Percentiles rank a stretch among this genome's conserved stretches.
These are phyloP conservation scores for Chytriomyces confervae DNA, from an alignment of 192 early-diverging fungal species.

Conservation along the genomic window DNA sequence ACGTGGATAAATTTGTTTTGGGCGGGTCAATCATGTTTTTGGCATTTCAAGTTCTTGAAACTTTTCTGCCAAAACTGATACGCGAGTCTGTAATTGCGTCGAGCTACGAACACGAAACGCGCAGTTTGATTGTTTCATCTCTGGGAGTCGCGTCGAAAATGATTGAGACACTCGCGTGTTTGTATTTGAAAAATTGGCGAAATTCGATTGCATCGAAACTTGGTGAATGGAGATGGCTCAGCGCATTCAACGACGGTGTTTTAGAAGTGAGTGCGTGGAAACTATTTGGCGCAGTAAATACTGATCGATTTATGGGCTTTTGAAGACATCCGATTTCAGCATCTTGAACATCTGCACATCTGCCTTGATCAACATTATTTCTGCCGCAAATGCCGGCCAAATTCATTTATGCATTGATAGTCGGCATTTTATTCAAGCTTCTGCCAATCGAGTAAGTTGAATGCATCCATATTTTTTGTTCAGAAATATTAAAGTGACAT, in stretches of 20 bases:
- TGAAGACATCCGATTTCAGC: constrained; percentile 29
- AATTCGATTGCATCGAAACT: background rate
- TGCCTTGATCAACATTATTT: constrained; percentile 4
- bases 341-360: constrained; percentile 20
- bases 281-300: background rate
- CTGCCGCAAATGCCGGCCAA: background rate
- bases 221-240: constrained; percentile 25
- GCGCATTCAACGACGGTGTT: constrained; percentile 8
- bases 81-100: too few species aligned
- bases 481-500: too few species aligned
- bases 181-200: constrained; percentile 1
- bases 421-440: constrained; percentile 25
- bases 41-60: too few species aligned
- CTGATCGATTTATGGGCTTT: background rate
- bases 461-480: background rate
- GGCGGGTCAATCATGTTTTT: too few species aligned
- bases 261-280: background rate
- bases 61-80: too few species aligned
- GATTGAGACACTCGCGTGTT: constrained; percentile 18
- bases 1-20: too few species aligned
- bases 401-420: constrained; percentile 11
- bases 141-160: constrained; percentile 1
- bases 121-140: background rate
- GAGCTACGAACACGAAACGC: too few species aligned
- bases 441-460: constrained; percentile 9